Percentiles rank a stretch among this genome's conserved stretches.
Evolutionary conservation across 2,329 filamentous ascomycete genomes (phyloP).

Genomic region (Paecilomyces formosus): DNA sequence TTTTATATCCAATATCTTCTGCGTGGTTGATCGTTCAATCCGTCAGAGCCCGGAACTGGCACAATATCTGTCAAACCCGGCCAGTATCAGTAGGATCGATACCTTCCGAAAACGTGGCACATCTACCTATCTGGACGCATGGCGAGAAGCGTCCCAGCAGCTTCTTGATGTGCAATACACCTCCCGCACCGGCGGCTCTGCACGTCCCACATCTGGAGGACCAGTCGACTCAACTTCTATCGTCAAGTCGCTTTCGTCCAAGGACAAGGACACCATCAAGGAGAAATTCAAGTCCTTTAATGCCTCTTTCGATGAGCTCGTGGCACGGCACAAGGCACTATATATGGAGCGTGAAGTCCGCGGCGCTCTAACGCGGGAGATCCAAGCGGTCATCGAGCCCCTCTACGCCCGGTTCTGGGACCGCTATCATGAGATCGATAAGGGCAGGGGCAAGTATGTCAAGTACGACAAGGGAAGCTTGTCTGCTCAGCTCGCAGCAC

Average conservation of each 20-base stretch:
- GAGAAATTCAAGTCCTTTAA: constrained; percentile 94
- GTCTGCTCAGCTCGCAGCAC: constrained; percentile 50
- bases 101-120: constrained; percentile 82
- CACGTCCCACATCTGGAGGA: constrained; percentile 62
- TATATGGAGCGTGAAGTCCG: constrained; percentile 89
- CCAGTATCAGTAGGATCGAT: constrained; percentile 62
- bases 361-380: constrained; percentile 69
- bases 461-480: constrained; percentile 90
- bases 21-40: constrained; percentile 77
- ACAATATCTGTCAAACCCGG: constrained; percentile 56
- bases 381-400: constrained; percentile 87
- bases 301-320: constrained; percentile 78
- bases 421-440: constrained; percentile 93
- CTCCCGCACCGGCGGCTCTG: constrained; percentile 48
- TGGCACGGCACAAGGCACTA: constrained; percentile 71
- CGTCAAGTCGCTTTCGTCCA: constrained; percentile 73
- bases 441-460: constrained; percentile 95
- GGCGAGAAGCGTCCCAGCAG: constrained; percentile 77
- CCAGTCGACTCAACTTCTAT: constrained; percentile 70
- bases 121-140: constrained; percentile 73
- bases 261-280: constrained; percentile 95
- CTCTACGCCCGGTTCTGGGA: constrained; percentile 95
- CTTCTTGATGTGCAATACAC: constrained; percentile 91
- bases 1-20: constrained; percentile 82
- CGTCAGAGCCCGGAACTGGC: constrained; percentile 66